Conservation (phyloP, 2,329 filamentous ascomycete genomes). For the Trichoderma polysporum region DNA sequence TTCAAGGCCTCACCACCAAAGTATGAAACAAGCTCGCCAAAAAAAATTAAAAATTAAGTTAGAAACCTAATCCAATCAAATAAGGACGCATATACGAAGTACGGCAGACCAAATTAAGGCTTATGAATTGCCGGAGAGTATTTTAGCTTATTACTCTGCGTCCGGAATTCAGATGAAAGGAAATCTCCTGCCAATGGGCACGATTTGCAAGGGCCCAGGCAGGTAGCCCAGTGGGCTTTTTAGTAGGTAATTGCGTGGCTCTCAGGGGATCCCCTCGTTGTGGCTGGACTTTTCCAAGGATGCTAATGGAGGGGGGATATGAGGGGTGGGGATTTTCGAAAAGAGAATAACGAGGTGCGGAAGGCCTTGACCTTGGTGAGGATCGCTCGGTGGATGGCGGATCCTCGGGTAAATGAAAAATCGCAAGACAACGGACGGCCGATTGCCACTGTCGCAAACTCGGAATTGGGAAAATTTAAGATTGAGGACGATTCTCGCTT, state of each 20-base stretch:
- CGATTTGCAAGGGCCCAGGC: neutral
- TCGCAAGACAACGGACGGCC: constrained; percentile 25
- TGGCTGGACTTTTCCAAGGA: neutral
- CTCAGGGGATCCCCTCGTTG: constrained; percentile 4
- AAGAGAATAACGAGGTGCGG: neutral
- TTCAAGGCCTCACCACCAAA: neutral
- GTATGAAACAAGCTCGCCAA: constrained; percentile 3
- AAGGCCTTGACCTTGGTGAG: constrained; percentile 18
- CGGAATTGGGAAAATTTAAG: constrained; percentile 28
- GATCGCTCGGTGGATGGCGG: constrained; percentile 26
- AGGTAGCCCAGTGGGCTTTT: neutral
- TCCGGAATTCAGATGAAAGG: neutral
- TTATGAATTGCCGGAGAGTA: constrained; percentile 8
- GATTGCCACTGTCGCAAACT: constrained; percentile 19
- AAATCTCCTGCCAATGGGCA: constrained; percentile 11
- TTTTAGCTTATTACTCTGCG: constrained; percentile 7
- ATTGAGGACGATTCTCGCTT: neutral
- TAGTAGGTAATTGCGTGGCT: constrained; percentile 15
- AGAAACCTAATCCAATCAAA: neutral
- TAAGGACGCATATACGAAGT: constrained; percentile 1
- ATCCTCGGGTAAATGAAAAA: constrained; percentile 29
- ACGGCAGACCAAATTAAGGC: neutral
- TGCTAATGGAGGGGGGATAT: neutral
- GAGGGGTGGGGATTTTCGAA: neutral
- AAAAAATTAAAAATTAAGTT: neutral